Conservation (phyloP, 225 moss, liverwort and hornwort species). For the Polytrichum commune region DNA sequence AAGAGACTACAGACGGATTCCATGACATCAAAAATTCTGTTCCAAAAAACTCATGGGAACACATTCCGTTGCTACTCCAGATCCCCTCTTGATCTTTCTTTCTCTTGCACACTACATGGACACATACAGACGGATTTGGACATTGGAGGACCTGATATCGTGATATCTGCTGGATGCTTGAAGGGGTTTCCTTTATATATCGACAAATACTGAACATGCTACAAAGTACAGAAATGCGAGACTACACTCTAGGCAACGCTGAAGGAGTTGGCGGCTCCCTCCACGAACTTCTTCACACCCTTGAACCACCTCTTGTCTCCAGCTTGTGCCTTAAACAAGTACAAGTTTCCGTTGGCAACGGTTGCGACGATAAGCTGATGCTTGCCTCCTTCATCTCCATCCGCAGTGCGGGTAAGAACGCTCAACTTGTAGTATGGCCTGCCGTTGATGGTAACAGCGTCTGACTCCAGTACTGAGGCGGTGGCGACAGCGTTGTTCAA, state of each 20-base stretch:
- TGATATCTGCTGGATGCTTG: conserved; percentile 6
- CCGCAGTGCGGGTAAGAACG: conserved; percentile 94
- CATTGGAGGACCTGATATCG: too few relatives aligned
- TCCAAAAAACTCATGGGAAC: too few relatives aligned
- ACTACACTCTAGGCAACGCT: conserved; percentile 38
- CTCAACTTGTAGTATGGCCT: conserved; percentile 71
- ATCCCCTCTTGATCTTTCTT: too few relatives aligned
- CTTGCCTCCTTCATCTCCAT: conserved; percentile 93
- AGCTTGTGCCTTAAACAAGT: conserved; percentile 85
- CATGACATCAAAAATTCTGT: too few relatives aligned
- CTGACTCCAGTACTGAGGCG: conserved; percentile 54
- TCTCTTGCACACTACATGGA: too few relatives aligned
- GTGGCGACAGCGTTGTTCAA: conserved; percentile 54
- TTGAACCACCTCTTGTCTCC: conserved; percentile 99
- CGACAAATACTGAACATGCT: conserved; percentile 35
- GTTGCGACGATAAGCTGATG: conserved; percentile 84
- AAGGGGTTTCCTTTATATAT: conserved; percentile 33
- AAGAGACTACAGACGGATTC: too few relatives aligned
- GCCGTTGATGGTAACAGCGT: conserved; percentile 45
- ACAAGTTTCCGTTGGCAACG: conserved; percentile 71
- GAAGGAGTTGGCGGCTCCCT: conserved; percentile 73
- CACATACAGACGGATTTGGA: too few relatives aligned
- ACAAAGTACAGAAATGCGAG: conserved; percentile 8
- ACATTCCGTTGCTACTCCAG: too few relatives aligned
- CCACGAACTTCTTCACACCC: conserved; percentile 77